Conservation (phyloP, 2,329 filamentous ascomycete species). For the Pseudogymnoascus sp. region DNA sequence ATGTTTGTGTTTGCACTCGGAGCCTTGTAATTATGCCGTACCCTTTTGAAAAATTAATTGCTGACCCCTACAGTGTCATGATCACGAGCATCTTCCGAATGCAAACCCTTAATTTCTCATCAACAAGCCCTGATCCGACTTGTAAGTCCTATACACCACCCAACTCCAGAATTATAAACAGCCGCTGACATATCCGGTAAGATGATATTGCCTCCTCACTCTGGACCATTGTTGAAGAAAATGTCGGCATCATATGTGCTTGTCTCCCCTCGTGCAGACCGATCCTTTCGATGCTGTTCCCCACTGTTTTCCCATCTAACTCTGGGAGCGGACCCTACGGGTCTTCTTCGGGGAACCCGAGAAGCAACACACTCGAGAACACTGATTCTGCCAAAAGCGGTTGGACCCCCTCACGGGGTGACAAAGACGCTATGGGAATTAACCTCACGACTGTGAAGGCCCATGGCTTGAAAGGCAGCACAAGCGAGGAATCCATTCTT, state of each 20-base stretch:
- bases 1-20: slow-evolving; percentile 33
- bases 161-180: not conserved
- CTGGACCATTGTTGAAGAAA: slow-evolving; percentile 34
- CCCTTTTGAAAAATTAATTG: not conserved
- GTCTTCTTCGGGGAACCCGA: not conserved
- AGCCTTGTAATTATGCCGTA: slow-evolving; percentile 26
- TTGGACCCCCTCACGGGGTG: slow-evolving; percentile 13
- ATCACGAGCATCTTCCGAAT: slow-evolving; percentile 29
- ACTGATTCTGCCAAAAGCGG: slow-evolving; percentile 13
- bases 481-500: slow-evolving; percentile 15
- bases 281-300: slow-evolving; percentile 24
- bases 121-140: slow-evolving; percentile 18
- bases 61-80: slow-evolving; percentile 21
- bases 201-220: slow-evolving; percentile 27
- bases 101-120: slow-evolving; percentile 26
- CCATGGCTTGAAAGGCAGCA: slow-evolving; percentile 1
- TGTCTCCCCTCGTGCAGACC: slow-evolving; percentile 33
- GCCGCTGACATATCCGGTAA: slow-evolving; percentile 2
- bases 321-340: not conserved
- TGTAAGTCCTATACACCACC: slow-evolving; percentile 11
- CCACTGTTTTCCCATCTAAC: slow-evolving; percentile 17
- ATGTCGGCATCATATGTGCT: slow-evolving; percentile 32
- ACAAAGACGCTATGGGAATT: not conserved
- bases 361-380: slow-evolving; percentile 10
- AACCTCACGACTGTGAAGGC: slow-evolving; percentile 7